phyloP scores from a whole-genome alignment of 345 rosid species.

The Garcia nutans region DNA sequence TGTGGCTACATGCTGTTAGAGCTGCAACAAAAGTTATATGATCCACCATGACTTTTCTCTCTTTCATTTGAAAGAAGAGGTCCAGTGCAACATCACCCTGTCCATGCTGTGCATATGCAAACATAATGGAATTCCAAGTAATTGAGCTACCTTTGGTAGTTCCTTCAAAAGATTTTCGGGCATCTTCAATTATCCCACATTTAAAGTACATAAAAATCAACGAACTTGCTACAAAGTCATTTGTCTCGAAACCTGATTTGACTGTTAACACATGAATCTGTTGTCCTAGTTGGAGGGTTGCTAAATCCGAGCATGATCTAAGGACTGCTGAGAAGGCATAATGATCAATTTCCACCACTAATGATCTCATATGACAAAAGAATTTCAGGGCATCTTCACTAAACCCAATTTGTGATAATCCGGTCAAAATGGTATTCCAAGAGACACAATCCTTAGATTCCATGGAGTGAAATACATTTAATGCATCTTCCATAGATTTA shows the following conservation, averaged over 20 bases:
- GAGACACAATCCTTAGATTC: conserved; percentile 61
- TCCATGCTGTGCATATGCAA: conserved; percentile 82
- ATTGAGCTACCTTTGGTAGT: conserved; percentile 50
- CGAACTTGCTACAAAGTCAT: conserved; percentile 72
- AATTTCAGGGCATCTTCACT: conserved; percentile 56
- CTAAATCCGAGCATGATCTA: conserved; percentile 74
- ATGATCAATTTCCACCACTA: conserved; percentile 50
- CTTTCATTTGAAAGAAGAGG: conserved; percentile 57
- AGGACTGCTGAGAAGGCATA: conserved; percentile 71
- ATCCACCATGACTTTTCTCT: conserved; percentile 52
- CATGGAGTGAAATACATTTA: conserved; percentile 50
- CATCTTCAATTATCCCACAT: conserved; percentile 63
- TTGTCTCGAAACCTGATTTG: conserved; percentile 54
- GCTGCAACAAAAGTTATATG: conserved; percentile 73
- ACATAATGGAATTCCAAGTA: conserved; percentile 70
- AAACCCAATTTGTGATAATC: conserved; percentile 56
- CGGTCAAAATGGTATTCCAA: conserved; percentile 71
- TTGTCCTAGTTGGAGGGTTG: conserved; percentile 66
- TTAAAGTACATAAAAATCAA: conserved; percentile 76
- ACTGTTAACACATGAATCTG: conserved; percentile 55
- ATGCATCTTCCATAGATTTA: conserved; percentile 49
- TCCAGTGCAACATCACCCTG: conserved; percentile 55
- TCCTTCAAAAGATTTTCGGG: conserved; percentile 55
- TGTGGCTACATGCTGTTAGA: conserved; percentile 78
- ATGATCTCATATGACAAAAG: conserved; percentile 50